phyloP scores from a whole-genome alignment of 2,329 filamentous ascomycete genomes.

The Oidium heveae region DNA sequence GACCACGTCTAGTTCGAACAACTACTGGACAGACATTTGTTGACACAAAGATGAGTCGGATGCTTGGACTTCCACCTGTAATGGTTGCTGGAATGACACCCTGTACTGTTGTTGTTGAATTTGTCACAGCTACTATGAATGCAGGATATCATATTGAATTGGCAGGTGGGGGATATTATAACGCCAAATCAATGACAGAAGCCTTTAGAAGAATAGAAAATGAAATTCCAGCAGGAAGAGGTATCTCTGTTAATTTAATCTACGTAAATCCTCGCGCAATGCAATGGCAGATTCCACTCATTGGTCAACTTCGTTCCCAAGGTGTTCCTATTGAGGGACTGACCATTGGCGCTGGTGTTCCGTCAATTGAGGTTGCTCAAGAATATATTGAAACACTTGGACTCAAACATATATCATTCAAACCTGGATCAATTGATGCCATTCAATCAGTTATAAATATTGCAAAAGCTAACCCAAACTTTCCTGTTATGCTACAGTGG shows the following conservation, averaged over 20 bases:
- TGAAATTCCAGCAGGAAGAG: conserved; percentile 58
- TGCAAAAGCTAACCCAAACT: conserved; percentile 75
- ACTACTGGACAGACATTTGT: conserved; percentile 76
- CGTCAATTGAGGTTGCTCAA: conserved; percentile 76
- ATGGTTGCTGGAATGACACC: conserved; percentile 93
- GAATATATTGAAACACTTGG: conserved; percentile 86
- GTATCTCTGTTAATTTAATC: conserved; percentile 75
- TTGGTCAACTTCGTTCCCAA: conserved; percentile 55
- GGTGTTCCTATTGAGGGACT: conserved; percentile 80
- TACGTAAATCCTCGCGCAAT: conserved; percentile 78
- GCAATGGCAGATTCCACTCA: conserved; percentile 74
- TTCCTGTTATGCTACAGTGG: conserved; percentile 88
- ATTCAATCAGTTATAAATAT: conserved; percentile 84
- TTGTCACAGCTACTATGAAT: conserved; percentile 79
- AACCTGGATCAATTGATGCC: conserved; percentile 69
- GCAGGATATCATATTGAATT: conserved; percentile 87
- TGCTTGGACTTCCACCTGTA: conserved; percentile 63
- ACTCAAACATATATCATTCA: conserved; percentile 83
- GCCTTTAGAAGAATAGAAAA: conserved; percentile 69
- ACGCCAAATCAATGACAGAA: conserved; percentile 55
- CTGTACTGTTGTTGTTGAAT: conserved; percentile 70
- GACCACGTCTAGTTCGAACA: conserved; percentile 75
- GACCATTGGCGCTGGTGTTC: conserved; percentile 80
- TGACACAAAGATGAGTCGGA: conserved; percentile 84
- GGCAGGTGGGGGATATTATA: conserved; percentile 74